Base-by-base conservation (phyloP, 1,139 yeast genomes). In the Geotrichum aggregatum region DNA sequence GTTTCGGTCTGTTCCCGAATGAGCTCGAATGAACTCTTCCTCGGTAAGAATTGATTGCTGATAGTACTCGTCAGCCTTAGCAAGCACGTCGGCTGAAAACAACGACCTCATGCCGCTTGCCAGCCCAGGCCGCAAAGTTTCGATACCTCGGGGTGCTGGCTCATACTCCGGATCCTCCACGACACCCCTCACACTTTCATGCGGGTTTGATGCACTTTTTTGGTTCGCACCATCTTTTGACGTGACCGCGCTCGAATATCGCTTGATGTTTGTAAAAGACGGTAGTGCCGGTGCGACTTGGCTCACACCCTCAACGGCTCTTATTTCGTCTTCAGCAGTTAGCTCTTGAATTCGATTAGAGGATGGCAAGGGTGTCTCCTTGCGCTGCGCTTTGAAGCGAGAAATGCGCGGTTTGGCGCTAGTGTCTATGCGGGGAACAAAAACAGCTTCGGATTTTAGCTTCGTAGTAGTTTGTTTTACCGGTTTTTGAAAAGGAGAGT, bases 41-140 rank as follows among this genome's bases (percentile, higher is more conserved):
- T 68, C 71, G 3, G 69, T 65, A n/a, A 69, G 50, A 14, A 65
- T 58, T 1, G 70, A 61, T 2, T 66, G 59, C 16, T 65, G 60
- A 45, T 62, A 66, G 45, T 66, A 56, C 41, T 62, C 57, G 19
- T 54, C 50, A 7, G 68, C 67, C 26, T 59, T 56, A 16, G 61
- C 61, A 44, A 61, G 58, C 1, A 64, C 52, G 6, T 58, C 59
- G 2, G 50, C 39, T 13, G 54, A 34, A 28, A 52, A 40, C 22
- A 52, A n/a, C 7, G 54, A 52, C 21, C 50, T 24, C 43, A 52
- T 39, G 7, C 55, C 55, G 31, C 48, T 42, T 8, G 44, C 49
- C 39, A 39, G 24, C 38, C 49, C 49, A 13, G 52, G 44, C 26
- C 28, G 22, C 16, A 42, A 7, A 16, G 19, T 45, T 13, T 41